phyloP scores from a whole-genome alignment of 495 filamentous ascomycete genomes.

The Paragyromitra xinjiangensis region DNA sequence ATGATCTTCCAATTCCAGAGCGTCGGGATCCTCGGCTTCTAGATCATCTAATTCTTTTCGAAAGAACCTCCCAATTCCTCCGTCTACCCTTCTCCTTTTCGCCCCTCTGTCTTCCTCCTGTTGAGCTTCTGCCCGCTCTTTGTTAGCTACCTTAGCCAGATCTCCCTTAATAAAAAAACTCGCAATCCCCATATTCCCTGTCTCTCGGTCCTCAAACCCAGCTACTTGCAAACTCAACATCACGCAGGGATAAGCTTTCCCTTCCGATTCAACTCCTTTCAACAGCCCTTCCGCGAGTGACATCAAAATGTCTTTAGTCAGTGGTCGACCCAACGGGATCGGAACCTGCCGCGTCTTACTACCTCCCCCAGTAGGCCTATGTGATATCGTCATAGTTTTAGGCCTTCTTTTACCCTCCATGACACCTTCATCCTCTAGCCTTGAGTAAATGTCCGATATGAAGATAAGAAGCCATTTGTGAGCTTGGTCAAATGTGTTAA shows the following conservation, averaged over 20 bases:
- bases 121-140: constrained; percentile 52
- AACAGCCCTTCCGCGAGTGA: constrained; percentile 79
- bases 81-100: constrained; percentile 66
- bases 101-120: constrained; percentile 58
- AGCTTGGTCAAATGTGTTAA: constrained; percentile 82
- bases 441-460: constrained; percentile 86
- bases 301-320: constrained; percentile 78
- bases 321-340: constrained; percentile 76
- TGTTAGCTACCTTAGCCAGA: constrained; percentile 67
- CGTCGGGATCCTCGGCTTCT: constrained; percentile 41
- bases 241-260: constrained; percentile 85
- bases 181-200: constrained; percentile 84
- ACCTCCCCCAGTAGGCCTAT: constrained; percentile 71
- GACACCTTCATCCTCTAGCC: constrained; percentile 90
- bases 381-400: constrained; percentile 82
- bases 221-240: constrained; percentile 85
- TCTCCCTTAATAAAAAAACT: constrained; percentile 86
- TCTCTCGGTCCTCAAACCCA: constrained; percentile 88
- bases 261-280: constrained; percentile 76
- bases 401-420: constrained; percentile 88
- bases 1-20: constrained; percentile 35
- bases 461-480: constrained; percentile 91
- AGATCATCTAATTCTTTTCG: constrained; percentile 29
- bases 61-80: constrained; percentile 71
- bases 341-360: constrained; percentile 75